Conservation (phyloP, 2,329 filamentous ascomycete genomes). For the Botryotinia narcissicola region DNA sequence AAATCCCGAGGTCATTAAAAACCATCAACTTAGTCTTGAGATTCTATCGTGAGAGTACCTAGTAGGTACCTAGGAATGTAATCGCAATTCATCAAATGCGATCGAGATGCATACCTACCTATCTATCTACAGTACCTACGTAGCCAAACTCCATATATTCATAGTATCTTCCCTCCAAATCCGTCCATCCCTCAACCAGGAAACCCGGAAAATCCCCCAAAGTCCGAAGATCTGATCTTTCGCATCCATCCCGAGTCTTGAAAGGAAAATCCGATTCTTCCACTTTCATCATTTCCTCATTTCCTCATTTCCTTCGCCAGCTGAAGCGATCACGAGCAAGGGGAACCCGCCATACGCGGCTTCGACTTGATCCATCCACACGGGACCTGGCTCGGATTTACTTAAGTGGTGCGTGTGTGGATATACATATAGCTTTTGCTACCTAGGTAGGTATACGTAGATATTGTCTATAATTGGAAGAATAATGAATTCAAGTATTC, state of each 20-base stretch:
- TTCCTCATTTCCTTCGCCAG: not conserved
- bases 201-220: not conserved
- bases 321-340: not conserved
- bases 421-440: not conserved
- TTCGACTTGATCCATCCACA: slow-evolving; percentile 1
- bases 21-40: too few species aligned
- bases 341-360: not conserved
- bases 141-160: not conserved
- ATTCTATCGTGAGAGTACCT: too few species aligned
- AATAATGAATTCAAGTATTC: not conserved
- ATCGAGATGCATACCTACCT: not conserved
- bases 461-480: not conserved
- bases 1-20: too few species aligned
- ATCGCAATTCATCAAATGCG: not conserved
- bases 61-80: too few species aligned
- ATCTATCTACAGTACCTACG: not conserved
- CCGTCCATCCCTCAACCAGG: not conserved
- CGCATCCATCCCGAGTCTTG: not conserved
- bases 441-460: too few species aligned
- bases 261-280: not conserved
- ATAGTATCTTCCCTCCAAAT: not conserved
- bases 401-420: not conserved
- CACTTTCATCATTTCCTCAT: not conserved
- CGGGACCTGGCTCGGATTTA: not conserved
- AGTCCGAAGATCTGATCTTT: not conserved